Evolutionary conservation across 2,329 filamentous ascomycete species (phyloP), one percentile per base, ranked within the genome.

Genomic region (Fusarium sp.): DNA sequence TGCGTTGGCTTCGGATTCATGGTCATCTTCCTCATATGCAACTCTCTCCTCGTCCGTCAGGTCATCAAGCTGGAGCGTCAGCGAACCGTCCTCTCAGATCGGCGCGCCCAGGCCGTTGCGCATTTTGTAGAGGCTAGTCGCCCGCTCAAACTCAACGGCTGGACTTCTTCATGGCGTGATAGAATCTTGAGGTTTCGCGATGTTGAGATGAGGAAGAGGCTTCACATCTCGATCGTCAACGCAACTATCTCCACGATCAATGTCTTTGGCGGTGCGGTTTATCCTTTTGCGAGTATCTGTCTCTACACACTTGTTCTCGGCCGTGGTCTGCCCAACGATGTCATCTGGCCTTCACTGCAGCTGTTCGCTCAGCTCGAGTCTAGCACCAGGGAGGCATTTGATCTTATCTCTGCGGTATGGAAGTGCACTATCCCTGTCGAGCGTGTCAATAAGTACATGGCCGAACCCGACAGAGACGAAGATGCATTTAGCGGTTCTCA

Each of bases 91-190:
- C 89, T 92, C 3, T 94, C 93, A 0, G 94, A 97, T 75, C 81
- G 84, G 23, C 91, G 94, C 69, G 84, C 96, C 1, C 92, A 97
- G 73, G 87, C 91, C 7, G 92, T 93, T 1, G 90, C 91, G 3
- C 93, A 97, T 73, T 96, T 96, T 61, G 92, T 97, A 51, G 93
- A 96, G 77, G 90, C 92, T 0, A 93, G 96, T 56, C 87, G 93
- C 5, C 92, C 95, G 0, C 76, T 81, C 8, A 81, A 81, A 66
- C 75, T 81, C 30, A 81, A 81, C 35, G 79, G 78, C 7, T 81
- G 79, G 79, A 81, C 79, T 2, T 72, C 69, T 1, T 77, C 77
- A 0, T 81, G 79, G 79, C 76, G 73, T 43, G 66, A 64, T 19
- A 71, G 79, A 4, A 81, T 81, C 49, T 64, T 81, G 64, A 73